Evolutionary conservation across 1,139 yeast genomes (phyloP).

Genomic region (Saccharomycopsis crataegensis): DNA sequence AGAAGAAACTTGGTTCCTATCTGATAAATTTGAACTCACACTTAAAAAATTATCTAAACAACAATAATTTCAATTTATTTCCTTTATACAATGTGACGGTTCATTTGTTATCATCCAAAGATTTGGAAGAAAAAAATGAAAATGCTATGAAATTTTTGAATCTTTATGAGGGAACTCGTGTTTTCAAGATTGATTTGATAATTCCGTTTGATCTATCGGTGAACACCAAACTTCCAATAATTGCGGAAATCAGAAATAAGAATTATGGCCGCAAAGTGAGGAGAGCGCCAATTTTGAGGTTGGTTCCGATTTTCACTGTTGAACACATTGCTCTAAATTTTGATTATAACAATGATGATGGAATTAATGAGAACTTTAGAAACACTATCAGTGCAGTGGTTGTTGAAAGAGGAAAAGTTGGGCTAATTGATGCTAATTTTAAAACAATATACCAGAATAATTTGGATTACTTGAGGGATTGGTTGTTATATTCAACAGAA

Average conservation of each 20-base stretch:
- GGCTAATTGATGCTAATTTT: constrained; percentile 72
- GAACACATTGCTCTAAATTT: constrained; percentile 61
- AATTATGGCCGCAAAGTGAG: constrained; percentile 15
- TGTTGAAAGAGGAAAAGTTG: constrained; percentile 76
- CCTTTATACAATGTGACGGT: constrained; percentile 26
- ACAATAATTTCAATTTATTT: constrained; percentile 5
- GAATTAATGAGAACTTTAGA: constrained; percentile 26
- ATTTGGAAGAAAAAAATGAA: constrained; percentile 27
- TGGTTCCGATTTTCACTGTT: constrained; percentile 72
- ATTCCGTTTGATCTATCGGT: constrained; percentile 70
- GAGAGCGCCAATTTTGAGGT: constrained; percentile 49
- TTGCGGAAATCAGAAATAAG: constrained; percentile 23
- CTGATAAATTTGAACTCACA: constrained; percentile 12
- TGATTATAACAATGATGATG: constrained; percentile 31
- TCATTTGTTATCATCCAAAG: constrained; percentile 42
- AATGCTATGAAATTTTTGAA: constrained; percentile 20
- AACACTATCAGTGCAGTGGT: constrained; percentile 68
- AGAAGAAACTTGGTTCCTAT: constrained; percentile 7
- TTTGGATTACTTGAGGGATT: constrained; percentile 52
- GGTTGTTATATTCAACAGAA: constrained; percentile 39
- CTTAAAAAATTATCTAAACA: constrained; percentile 9
- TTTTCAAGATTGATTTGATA: constrained; percentile 48
- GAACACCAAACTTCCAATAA: constrained; percentile 34
- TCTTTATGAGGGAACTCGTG: constrained; percentile 20
- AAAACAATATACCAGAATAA: constrained; percentile 69